Evolutionary conservation across 106 monocot species (phyloP).

Genomic region (Narthecium ossifragum): DNA sequence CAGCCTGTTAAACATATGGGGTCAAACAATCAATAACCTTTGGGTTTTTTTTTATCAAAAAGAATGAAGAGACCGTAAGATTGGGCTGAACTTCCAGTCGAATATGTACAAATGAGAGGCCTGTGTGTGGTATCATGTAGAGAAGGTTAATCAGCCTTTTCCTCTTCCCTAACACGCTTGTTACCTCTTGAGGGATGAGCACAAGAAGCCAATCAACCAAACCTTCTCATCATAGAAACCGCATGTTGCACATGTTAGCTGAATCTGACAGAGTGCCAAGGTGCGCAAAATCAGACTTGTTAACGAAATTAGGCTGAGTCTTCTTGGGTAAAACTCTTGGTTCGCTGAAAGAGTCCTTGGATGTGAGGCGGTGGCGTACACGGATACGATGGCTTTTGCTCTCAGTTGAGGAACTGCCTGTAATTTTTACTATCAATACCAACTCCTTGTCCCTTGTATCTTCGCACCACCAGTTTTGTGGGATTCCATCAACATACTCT

Average conservation of each 20-base stretch:
- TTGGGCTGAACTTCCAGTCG: too few species aligned
- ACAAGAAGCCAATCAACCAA: too few species aligned
- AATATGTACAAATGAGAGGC: too few species aligned
- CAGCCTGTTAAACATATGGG: too few species aligned
- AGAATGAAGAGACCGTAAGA: too few species aligned
- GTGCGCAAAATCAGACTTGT: constrained; percentile 22
- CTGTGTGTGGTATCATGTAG: too few species aligned
- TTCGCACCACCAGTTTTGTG: constrained; percentile 71
- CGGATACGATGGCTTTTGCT: constrained; percentile 37
- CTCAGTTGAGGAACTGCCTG: constrained; percentile 37
- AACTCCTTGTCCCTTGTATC: constrained; percentile 65
- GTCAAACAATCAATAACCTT: too few species aligned
- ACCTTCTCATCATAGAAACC: constrained; percentile 1
- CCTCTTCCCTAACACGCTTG: too few species aligned
- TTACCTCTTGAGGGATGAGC: too few species aligned
- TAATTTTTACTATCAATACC: constrained; percentile 44
- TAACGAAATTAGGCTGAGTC: constrained; percentile 25
- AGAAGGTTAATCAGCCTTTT: too few species aligned
- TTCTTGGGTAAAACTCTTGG: constrained; percentile 12
- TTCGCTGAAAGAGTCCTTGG: constrained; percentile 7
- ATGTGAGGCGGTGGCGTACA: constrained; percentile 41
- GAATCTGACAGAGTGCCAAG: constrained; percentile 14
- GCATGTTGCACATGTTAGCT: constrained; percentile 15
- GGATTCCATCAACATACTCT: constrained; percentile 62
- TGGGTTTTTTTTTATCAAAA: too few species aligned